These are phyloP conservation scores for Coleophoma cylindrospora DNA, from an alignment of 2,329 filamentous ascomycete species.

Conservation along the genomic window DNA sequence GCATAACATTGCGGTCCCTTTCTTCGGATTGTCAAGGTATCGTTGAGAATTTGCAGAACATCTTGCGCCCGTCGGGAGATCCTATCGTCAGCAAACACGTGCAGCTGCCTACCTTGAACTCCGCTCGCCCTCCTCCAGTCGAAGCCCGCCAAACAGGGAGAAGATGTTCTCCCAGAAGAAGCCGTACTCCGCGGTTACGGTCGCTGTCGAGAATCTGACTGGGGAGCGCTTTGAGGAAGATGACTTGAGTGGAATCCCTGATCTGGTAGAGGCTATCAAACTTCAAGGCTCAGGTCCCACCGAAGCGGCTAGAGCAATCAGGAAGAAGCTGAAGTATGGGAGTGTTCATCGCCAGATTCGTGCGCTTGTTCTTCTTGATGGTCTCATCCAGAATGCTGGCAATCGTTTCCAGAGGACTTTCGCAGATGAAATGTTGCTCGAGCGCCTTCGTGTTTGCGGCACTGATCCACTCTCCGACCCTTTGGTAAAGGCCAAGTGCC, in stretches of 20 bases:
- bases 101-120: too few relatives aligned
- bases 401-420: slow-evolving; percentile 81
- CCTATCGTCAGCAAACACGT: too few relatives aligned
- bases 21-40: too few relatives aligned
- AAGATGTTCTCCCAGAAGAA: slow-evolving; percentile 52
- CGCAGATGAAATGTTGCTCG: slow-evolving; percentile 84
- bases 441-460: slow-evolving; percentile 82
- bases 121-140: too few relatives aligned
- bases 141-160: too few relatives aligned
- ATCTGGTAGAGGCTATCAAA: slow-evolving; percentile 89
- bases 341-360: slow-evolving; percentile 89
- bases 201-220: slow-evolving; percentile 85
- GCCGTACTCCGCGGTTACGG: slow-evolving; percentile 89
- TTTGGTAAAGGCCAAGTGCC: slow-evolving; percentile 83
- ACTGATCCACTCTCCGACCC: slow-evolving; percentile 80
- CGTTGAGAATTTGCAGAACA: too few relatives aligned
- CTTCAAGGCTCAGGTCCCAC: slow-evolving; percentile 81
- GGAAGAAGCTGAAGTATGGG: slow-evolving; percentile 99
- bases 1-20: too few relatives aligned
- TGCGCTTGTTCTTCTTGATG: slow-evolving; percentile 83
- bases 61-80: too few relatives aligned
- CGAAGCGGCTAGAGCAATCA: slow-evolving; percentile 85
- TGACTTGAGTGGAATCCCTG: slow-evolving; percentile 85
- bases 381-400: slow-evolving; percentile 90
- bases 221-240: slow-evolving; percentile 87